A percentile compares a stretch with the other conserved stretches of the same genome.
These are phyloP conservation scores for Grosmannia clavigera DNA, from an alignment of 2,329 filamentous ascomycete species.

Conservation along the genomic window DNA sequence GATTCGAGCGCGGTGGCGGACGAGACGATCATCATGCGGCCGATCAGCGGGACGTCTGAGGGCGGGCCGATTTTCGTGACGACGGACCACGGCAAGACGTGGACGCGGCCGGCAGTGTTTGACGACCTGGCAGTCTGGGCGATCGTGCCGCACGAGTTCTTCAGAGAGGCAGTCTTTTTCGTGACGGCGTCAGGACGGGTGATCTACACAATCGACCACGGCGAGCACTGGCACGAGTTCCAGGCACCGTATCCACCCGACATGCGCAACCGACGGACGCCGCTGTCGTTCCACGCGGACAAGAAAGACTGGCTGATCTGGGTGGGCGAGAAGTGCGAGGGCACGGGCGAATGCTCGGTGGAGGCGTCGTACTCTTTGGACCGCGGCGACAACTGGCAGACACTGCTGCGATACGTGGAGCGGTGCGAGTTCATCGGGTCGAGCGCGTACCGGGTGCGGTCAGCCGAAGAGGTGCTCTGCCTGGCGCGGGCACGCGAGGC, in stretches of 20 bases:
- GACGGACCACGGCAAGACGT: slow-evolving; percentile 78
- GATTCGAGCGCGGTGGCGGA: slow-evolving; percentile 48
- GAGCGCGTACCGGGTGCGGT: slow-evolving; percentile 39
- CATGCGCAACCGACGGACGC: slow-evolving; percentile 22
- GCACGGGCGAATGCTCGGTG: slow-evolving; percentile 47
- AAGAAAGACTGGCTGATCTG: slow-evolving; percentile 87
- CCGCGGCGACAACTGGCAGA: slow-evolving; percentile 69
- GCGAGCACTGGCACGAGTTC: slow-evolving; percentile 61
- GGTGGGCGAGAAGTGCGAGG: slow-evolving; percentile 62
- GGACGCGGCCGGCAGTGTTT: slow-evolving; percentile 52
- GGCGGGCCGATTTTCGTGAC: slow-evolving; percentile 57
- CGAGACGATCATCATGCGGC: slow-evolving; percentile 55
- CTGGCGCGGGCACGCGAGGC: slow-evolving; percentile 47
- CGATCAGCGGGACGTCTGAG: slow-evolving; percentile 34
- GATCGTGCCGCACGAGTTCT: slow-evolving; percentile 68
- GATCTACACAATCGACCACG: slow-evolving; percentile 73
- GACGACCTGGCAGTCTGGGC: slow-evolving; percentile 54
- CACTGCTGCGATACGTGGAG: slow-evolving; percentile 58
- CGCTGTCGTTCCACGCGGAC: slow-evolving; percentile 70
- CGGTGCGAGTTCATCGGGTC: slow-evolving; percentile 80
- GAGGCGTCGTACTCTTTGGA: slow-evolving; percentile 69
- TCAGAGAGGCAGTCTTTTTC: slow-evolving; percentile 80
- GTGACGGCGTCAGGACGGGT: slow-evolving; percentile 55
- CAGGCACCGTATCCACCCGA: slow-evolving; percentile 47
- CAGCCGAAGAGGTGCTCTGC: slow-evolving; percentile 46